These are phyloP conservation scores for Paramecium biaurelia DNA, from an alignment of 73 alveolate species.

Conservation along the genomic window DNA sequence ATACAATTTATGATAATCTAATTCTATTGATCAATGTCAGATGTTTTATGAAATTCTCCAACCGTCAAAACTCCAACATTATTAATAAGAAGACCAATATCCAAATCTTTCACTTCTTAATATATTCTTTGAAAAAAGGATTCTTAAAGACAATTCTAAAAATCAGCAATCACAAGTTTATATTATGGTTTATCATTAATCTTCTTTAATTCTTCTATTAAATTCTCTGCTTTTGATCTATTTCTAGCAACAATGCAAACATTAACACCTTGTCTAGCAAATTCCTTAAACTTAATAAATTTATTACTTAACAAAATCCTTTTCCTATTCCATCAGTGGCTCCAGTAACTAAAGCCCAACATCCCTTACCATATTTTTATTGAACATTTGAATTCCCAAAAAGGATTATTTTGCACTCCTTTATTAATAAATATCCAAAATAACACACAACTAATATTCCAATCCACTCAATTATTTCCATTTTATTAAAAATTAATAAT, in stretches of 20 bases:
- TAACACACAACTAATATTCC: not conserved
- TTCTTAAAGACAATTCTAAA: constrained; percentile 12
- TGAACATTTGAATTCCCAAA: not conserved
- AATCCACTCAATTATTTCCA: not conserved
- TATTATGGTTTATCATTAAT: not conserved
- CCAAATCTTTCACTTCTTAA: constrained; percentile 31
- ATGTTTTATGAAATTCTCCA: not conserved
- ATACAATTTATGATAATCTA: not conserved
- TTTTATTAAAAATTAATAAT: not conserved
- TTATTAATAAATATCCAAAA: not conserved
- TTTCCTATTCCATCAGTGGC: constrained; percentile 79
- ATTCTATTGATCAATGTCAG: not conserved
- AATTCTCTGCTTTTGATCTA: constrained; percentile 4
- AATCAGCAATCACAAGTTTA: constrained; percentile 38
- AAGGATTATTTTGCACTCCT: not conserved
- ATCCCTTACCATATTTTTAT: not conserved
- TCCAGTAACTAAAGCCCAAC: constrained; percentile 77
- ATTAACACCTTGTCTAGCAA: constrained; percentile 71
- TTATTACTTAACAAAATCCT: constrained; percentile 59
- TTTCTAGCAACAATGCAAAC: constrained; percentile 72
- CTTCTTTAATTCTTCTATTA: not conserved
- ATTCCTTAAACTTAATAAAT: not conserved
- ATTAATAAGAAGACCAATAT: constrained; percentile 10
- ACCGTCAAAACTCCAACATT: constrained; percentile 14
- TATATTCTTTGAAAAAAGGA: not conserved